Evolutionary conservation across 1,139 yeast genomes (phyloP).

Genomic region (Nakaseomyces uthaithaninus): DNA sequence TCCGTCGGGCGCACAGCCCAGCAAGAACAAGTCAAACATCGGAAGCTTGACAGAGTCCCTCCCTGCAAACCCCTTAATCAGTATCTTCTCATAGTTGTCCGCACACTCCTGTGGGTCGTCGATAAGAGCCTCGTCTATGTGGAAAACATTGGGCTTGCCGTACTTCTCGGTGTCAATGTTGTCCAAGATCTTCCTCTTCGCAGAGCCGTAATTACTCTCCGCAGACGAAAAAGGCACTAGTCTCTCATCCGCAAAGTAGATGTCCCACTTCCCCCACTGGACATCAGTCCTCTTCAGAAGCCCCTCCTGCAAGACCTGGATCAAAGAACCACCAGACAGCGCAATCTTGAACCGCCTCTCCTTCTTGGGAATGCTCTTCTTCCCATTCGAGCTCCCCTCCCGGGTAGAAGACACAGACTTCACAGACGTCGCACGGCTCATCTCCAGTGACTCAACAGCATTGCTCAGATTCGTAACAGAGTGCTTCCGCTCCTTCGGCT

Average conservation of each 20-base stretch:
- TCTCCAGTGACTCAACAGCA: constrained; percentile 9
- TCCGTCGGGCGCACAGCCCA: constrained; percentile 99
- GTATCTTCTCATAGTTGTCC: constrained; percentile 77
- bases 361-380: constrained; percentile 21
- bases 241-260: constrained; percentile 94
- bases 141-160: constrained; percentile 64
- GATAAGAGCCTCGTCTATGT: constrained; percentile 68
- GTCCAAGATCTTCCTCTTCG: constrained; percentile 76
- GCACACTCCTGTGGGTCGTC: constrained; percentile 92
- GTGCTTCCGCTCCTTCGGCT: constrained; percentile 19
- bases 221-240: constrained; percentile 78
- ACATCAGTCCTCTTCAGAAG: constrained; percentile 64
- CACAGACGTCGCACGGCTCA: constrained; percentile 14
- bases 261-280: constrained; percentile 92
- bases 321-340: constrained; percentile 84
- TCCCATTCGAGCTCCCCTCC: constrained; percentile 10
- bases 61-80: constrained; percentile 87
- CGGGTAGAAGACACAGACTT: constrained; percentile 14
- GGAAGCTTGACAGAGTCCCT: constrained; percentile 94
- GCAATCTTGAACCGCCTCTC: constrained; percentile 72
- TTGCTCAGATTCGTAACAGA: constrained; percentile 16
- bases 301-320: constrained; percentile 80
- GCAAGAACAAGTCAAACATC: constrained; percentile 77
- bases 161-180: constrained; percentile 41
- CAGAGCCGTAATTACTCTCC: constrained; percentile 85